phyloP scores from a whole-genome alignment of 2,329 filamentous ascomycete species.

The Penicillium brevicompactum region DNA sequence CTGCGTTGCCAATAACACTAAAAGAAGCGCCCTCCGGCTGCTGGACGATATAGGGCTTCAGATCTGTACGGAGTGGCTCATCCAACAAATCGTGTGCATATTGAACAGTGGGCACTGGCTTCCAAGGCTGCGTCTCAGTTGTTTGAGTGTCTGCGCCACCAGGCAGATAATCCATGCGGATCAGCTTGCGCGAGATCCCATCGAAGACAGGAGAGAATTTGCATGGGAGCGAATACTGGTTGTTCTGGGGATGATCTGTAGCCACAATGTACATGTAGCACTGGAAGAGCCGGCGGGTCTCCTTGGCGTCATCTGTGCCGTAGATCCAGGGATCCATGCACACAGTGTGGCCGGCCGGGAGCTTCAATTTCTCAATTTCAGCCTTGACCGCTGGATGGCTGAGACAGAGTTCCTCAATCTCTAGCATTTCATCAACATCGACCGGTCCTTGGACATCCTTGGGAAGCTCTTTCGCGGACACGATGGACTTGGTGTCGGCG shows the following conservation, averaged over 20 bases:
- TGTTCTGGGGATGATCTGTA: slow-evolving; percentile 39
- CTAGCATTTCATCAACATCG: slow-evolving; percentile 62
- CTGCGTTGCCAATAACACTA: slow-evolving; percentile 55
- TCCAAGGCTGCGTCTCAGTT: slow-evolving; percentile 60
- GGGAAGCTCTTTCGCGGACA: slow-evolving; percentile 46
- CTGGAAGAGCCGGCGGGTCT: slow-evolving; percentile 42
- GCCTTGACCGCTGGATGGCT: slow-evolving; percentile 59
- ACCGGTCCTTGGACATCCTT: slow-evolving; percentile 58
- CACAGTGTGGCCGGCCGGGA: slow-evolving; percentile 59
- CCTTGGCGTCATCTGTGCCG: slow-evolving; percentile 47
- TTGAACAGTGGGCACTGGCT: slow-evolving; percentile 54
- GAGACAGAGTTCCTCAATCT: slow-evolving; percentile 59
- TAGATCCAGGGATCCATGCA: slow-evolving; percentile 73
- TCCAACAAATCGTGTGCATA: slow-evolving; percentile 66
- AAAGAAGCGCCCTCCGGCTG: slow-evolving; percentile 69
- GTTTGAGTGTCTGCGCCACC: slow-evolving; percentile 64
- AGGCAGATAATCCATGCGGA: slow-evolving; percentile 70
- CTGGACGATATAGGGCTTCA: slow-evolving; percentile 66
- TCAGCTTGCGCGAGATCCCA: slow-evolving; percentile 62
- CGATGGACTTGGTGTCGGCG: slow-evolving; percentile 38
- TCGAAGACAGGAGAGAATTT: slow-evolving; percentile 54
- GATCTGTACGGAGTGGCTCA: slow-evolving; percentile 64
- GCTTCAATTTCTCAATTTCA: slow-evolving; percentile 61
- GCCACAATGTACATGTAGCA: slow-evolving; percentile 45
- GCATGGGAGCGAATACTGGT: slow-evolving; percentile 40